Evolutionary conservation across 768 basidiomycete genomes (phyloP).

Genomic region (Dioszegia aurantiaca): DNA sequence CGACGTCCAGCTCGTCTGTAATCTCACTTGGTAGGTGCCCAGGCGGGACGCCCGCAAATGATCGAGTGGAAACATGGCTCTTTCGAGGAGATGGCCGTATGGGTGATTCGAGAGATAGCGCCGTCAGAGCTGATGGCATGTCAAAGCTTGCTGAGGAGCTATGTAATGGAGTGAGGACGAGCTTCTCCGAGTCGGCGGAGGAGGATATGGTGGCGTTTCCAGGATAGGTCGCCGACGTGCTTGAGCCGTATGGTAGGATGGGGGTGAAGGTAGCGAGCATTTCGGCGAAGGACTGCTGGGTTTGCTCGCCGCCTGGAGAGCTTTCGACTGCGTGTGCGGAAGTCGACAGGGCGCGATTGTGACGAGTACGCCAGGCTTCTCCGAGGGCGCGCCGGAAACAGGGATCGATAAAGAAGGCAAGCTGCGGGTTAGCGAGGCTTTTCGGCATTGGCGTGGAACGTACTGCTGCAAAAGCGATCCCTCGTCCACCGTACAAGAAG

Average conservation of each 20-base stretch:
- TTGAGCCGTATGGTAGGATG: neutral
- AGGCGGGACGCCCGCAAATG: conserved; percentile 16
- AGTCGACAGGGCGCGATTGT: neutral
- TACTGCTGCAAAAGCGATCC: conserved; percentile 27
- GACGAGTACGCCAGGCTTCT: conserved; percentile 4
- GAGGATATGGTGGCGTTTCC: neutral
- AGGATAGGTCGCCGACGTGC: neutral
- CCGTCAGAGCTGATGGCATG: neutral
- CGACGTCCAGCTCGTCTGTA: conserved; percentile 20
- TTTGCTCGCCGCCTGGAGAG: neutral
- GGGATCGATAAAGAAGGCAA: conserved; percentile 32
- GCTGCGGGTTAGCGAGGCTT: conserved; percentile 1
- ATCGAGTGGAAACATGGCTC: conserved; percentile 4
- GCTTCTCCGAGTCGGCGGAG: neutral
- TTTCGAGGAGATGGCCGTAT: neutral
- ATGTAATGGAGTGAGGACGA: neutral
- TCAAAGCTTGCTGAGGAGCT: neutral
- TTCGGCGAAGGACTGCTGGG: conserved; percentile 11
- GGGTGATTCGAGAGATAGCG: neutral
- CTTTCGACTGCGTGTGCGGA: neutral
- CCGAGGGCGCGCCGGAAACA: conserved; percentile 16
- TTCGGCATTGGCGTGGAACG: neutral
- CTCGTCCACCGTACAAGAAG: conserved; percentile 32
- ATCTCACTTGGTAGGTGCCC: conserved; percentile 16
- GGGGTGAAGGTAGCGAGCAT: conserved; percentile 1